Conservation (phyloP, 768 basidiomycete genomes). For the Cystobasidium tubakii region DNA sequence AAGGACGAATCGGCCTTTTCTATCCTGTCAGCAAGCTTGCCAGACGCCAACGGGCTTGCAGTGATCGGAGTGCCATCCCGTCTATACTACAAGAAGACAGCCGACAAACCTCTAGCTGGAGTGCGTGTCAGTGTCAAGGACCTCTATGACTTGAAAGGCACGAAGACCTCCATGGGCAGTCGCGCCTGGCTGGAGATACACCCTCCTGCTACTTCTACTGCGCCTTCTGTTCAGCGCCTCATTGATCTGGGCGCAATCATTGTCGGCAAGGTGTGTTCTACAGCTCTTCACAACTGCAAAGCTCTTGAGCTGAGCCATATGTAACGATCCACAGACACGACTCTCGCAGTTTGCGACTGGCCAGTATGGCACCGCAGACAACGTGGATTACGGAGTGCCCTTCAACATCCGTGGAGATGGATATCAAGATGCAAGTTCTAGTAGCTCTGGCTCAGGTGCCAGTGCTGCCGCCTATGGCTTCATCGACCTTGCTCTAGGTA, state of each 20-base stretch:
- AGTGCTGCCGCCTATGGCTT: constrained; percentile 47
- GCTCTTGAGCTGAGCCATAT: constrained; percentile 38
- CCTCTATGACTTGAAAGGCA: constrained; percentile 52
- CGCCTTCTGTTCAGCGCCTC: constrained; percentile 54
- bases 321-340: not conserved
- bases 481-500: constrained; percentile 47
- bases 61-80: constrained; percentile 56
- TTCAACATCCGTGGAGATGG: constrained; percentile 48
- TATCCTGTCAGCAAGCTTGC: constrained; percentile 12
- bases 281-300: constrained; percentile 48
- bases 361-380: constrained; percentile 39
- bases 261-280: constrained; percentile 55
- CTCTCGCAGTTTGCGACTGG: constrained; percentile 56
- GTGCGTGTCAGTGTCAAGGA: constrained; percentile 57
- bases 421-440: constrained; percentile 44
- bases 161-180: constrained; percentile 51
- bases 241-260: constrained; percentile 55
- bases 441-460: constrained; percentile 39
- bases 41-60: constrained; percentile 9
- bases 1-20: constrained; percentile 7
- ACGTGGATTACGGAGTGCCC: constrained; percentile 45
- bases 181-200: constrained; percentile 50
- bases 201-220: constrained; percentile 49
- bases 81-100: constrained; percentile 48
- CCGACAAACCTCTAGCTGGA: constrained; percentile 52